Base-by-base conservation (phyloP, 495 filamentous ascomycete genomes). In the Penicillium ochrochloron region DNA sequence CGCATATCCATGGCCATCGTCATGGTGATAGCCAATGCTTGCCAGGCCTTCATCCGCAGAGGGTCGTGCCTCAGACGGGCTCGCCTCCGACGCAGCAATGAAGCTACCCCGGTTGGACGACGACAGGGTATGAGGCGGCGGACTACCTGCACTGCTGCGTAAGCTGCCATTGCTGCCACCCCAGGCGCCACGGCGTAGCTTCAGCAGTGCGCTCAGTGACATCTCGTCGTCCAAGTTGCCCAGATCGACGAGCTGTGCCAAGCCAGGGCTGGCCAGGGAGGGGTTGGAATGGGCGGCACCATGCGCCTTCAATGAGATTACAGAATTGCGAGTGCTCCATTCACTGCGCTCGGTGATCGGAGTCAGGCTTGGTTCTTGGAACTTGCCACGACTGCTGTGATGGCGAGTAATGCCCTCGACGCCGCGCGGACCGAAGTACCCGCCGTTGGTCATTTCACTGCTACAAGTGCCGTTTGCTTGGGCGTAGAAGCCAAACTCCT, bases 401-500 rank as follows among this genome's bases (percentile, higher is more conserved):
- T 72, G 87, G n/a, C 92, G 84, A 37, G 82, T 80, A 37, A 95
- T 72, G n/a, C 81, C 83, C 62, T 86, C 84, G 19, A 81, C 76
- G 21, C 86, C 88, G 21, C 86, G 83, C 12, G 88, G 84, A 8
- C 92, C 94, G 67, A 99, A 97, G 77, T 90, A 98, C n/a, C 96
- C 95, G 7, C 95, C 96, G 58, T 91, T 88, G 21, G 84, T 85
- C 65, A 89, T 89, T 48, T 90, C 76, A 10, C 76, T 73, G 19
- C 70, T 72, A 39, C 72, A 73, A 19, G 74, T 73, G 14, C 82
- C 69, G 5, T 87, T 82, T n/a, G 86, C 85, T 21, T 79, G 76
- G 12, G 94, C 92, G 72, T 95, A 98, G 76, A 99, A 99, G n/a
- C 93, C 94, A 66, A 99, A 99, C 73, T 99, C 95, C 66, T 93